Evolutionary conservation across 257 asterid species (phyloP).

Genomic region (Vinca minor): DNA sequence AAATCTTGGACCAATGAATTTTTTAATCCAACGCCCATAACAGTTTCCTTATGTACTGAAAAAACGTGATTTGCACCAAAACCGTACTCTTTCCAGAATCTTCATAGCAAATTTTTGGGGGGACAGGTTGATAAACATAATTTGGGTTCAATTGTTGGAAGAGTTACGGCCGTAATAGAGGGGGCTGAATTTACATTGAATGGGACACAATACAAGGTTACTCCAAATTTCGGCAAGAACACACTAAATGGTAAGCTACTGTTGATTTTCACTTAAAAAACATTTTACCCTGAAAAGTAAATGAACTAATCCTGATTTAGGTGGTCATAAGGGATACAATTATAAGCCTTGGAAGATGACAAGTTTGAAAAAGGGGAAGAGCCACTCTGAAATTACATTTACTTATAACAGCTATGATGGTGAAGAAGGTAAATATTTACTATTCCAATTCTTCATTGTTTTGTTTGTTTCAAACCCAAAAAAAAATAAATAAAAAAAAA

Average conservation of each 20-base stretch:
- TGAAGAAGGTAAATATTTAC: constrained; percentile 17
- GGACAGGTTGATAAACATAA: constrained; percentile 17
- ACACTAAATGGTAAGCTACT: constrained; percentile 18
- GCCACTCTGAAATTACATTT: constrained; percentile 11
- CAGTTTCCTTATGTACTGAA: no score
- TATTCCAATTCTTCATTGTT: no score
- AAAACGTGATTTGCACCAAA: no score
- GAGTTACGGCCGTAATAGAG: constrained; percentile 22
- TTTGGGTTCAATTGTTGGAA: constrained; percentile 27
- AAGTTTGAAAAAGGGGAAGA: constrained; percentile 1
- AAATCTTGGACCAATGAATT: no score
- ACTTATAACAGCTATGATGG: constrained; percentile 22
- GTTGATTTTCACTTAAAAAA: background rate
- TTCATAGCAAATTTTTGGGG: no score
- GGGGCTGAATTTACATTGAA: constrained; percentile 22
- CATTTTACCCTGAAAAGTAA: no score
- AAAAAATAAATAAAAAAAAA: no score
- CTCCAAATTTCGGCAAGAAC: constrained; percentile 20
- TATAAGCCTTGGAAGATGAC: constrained; percentile 17
- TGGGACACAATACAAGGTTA: constrained; percentile 19
- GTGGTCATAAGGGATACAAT: constrained; percentile 19
- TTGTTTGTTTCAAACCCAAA: no score
- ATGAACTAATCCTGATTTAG: background rate
- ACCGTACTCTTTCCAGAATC: no score
- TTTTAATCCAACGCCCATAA: no score